Conservation (phyloP, 345 rosid genomes). For the Boechera stricta region DNA sequence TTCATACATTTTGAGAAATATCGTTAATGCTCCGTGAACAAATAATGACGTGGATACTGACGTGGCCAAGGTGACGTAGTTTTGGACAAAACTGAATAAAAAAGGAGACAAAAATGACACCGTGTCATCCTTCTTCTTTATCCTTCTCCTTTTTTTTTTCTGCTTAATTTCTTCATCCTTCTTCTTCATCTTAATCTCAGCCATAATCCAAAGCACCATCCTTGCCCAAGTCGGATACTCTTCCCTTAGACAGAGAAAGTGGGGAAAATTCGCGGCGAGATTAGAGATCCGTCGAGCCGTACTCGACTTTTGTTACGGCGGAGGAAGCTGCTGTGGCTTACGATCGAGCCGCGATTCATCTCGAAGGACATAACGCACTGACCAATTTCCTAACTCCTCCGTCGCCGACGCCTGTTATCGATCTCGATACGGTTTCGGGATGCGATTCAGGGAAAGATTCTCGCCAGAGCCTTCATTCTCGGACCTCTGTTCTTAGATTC, state of each 20-base stretch:
- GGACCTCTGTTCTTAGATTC: slow-evolving; percentile 81
- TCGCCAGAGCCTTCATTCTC: slow-evolving; percentile 56
- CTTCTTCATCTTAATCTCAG: no score
- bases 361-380: slow-evolving; percentile 66
- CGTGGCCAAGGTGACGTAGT: no score
- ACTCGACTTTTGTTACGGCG: slow-evolving; percentile 82
- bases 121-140: no score
- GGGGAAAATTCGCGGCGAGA: slow-evolving; percentile 97
- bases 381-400: slow-evolving; percentile 62
- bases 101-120: no score
- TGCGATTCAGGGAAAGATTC: slow-evolving; percentile 59
- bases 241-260: slow-evolving; percentile 64
- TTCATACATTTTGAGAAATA: no score
- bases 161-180: no score
- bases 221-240: no score
- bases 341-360: slow-evolving; percentile 63
- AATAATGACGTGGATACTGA: no score
- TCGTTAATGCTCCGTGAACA: no score
- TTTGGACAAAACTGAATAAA: no score
- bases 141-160: no score
- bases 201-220: no score
- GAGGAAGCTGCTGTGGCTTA: slow-evolving; percentile 83
- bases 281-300: slow-evolving; percentile 78
- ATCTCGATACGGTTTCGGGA: slow-evolving; percentile 43
- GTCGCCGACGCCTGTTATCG: slow-evolving; percentile 33